Percentiles rank a stretch among this genome's conserved stretches.
These are phyloP conservation scores for Acacia confusa DNA, from an alignment of 306 rosid species.

Conservation along the genomic window DNA sequence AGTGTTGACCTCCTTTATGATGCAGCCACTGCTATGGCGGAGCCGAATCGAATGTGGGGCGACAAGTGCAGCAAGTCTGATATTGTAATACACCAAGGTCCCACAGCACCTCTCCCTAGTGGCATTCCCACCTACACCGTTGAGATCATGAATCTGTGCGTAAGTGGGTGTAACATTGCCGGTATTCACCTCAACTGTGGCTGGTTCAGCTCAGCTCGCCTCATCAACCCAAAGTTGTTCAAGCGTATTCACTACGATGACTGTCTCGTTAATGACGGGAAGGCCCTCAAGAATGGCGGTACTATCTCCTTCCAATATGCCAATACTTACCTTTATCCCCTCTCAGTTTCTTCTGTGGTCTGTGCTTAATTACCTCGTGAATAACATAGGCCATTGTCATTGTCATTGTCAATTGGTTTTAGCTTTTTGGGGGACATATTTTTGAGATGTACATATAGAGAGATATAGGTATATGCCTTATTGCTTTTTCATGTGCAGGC, in stretches of 20 bases:
- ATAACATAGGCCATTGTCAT: neutral
- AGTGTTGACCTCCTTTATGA: neutral
- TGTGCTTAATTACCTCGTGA: conserved; percentile 26
- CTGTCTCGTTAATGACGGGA: conserved; percentile 66
- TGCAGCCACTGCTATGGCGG: conserved; percentile 37
- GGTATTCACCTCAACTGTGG: conserved; percentile 60
- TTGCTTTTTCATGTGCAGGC: conserved; percentile 13
- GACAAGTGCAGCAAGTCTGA: conserved; percentile 56
- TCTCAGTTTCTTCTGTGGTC: conserved; percentile 47
- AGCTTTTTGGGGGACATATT: neutral
- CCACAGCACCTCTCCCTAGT: conserved; percentile 54
- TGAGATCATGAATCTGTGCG: conserved; percentile 58
- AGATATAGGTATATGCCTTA: conserved; percentile 25
- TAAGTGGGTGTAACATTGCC: conserved; percentile 49
- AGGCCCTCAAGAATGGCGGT: conserved; percentile 49
- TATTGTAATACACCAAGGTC: conserved; percentile 57
- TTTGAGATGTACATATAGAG: conserved; percentile 24
- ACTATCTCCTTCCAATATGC: conserved; percentile 56
- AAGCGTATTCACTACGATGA: conserved; percentile 55
- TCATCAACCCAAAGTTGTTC: conserved; percentile 59
- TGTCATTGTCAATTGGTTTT: neutral
- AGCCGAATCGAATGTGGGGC: conserved; percentile 61
- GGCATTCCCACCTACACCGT: conserved; percentile 73
- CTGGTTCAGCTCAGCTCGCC: conserved; percentile 63
- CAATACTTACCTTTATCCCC: conserved; percentile 50